Evolutionary conservation across 2,329 filamentous ascomycete species (phyloP).

Genomic region (Apiospora pterosperma): DNA sequence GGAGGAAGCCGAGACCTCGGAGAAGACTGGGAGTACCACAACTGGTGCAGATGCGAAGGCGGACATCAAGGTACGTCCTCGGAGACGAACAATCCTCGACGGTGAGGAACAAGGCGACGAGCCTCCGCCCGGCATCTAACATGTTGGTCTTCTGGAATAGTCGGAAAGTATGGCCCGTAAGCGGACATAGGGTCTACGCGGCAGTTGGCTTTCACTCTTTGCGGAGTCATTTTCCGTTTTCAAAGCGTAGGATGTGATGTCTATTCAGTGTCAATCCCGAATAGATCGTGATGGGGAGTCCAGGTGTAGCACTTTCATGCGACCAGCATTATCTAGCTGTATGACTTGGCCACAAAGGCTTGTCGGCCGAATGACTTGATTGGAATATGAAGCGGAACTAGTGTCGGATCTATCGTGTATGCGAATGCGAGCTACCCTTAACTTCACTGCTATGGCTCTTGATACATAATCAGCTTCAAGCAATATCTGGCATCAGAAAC

Average conservation of each 20-base stretch:
- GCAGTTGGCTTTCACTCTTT: neutral
- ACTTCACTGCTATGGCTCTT: neutral
- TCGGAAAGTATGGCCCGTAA: neutral
- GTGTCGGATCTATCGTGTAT: neutral
- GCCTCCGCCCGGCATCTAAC: constrained; percentile 25
- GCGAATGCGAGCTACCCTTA: neutral
- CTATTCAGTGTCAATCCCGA: neutral
- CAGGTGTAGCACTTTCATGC: neutral
- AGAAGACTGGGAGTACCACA: constrained; percentile 19
- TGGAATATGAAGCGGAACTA: neutral
- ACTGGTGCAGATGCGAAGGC: constrained; percentile 24
- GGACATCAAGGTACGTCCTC: constrained; percentile 18
- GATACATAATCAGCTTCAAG: neutral
- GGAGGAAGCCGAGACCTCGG: constrained; percentile 21
- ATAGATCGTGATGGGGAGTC: neutral
- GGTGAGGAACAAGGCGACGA: constrained; percentile 27
- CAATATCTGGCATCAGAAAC: neutral
- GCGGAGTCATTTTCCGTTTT: neutral
- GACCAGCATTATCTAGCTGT: neutral
- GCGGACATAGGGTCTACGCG: neutral
- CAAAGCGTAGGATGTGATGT: neutral
- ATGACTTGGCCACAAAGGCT: neutral
- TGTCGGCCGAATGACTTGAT: neutral
- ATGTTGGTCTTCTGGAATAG: neutral
- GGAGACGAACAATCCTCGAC: constrained; percentile 26